Evolutionary conservation across 306 rosid species (phyloP), one percentile per base, ranked within the genome.

Genomic region (Comarum palustre): DNA sequence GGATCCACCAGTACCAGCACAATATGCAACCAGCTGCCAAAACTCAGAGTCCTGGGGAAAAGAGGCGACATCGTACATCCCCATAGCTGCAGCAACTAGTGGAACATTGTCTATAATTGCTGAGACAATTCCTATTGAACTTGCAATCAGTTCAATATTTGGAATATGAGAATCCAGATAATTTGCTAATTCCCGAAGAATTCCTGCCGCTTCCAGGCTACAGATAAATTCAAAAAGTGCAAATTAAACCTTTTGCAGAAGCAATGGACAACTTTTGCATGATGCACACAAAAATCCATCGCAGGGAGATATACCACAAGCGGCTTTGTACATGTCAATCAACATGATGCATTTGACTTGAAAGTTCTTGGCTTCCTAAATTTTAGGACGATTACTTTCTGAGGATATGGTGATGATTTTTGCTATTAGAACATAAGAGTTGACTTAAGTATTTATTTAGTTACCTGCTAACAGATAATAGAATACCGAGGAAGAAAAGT

Each of bases 1-100:
- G 77, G 99, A 94, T 74, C 99, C 97, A 51, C 98, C 98, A 9
- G 98, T 91, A 43, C 97, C 96, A 13, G 98, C 98, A 60, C 98
- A 94, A 61, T 69, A 91, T 68, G 96, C 97, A 58, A 89, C 13
- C 80, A 94, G 66, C 84, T 91, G 97, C 99, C 98, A 94, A 80
- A 94, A 94, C 86, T 91, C 89, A 2, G 97, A 94, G 78, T 94
- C 99, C 83, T 79, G 88, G 65, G 95, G 97, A 57, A 77, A 88
- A 43, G 99, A 80, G 38, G 92, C 3, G 81, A 94, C 82, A 68
- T 94, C 88, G 41, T 91, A 91, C 99, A 94, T 94, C 66, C 97
- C 99, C 95, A 94, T 86, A 25, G 96, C 82, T 72, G 97, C 97
- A 9, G 97, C 97, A 60, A 94, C 99, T 73, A 91, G 76, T 41